Evolutionary conservation across 164 flowering plant species (phyloP).

Genomic region (Aristolochia contorta): DNA sequence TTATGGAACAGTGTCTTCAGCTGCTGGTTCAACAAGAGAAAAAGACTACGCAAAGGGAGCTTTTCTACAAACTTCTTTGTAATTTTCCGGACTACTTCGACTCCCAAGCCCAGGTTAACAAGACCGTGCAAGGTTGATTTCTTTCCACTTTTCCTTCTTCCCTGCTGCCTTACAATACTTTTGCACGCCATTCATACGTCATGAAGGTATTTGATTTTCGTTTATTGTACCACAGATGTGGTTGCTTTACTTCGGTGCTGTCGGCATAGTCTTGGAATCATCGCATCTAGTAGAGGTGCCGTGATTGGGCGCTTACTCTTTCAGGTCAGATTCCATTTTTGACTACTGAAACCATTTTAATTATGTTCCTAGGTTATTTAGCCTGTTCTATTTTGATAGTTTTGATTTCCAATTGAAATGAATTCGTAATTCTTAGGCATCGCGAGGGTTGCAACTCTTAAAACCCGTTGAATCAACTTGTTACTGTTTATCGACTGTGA

Average conservation of each 20-base stretch:
- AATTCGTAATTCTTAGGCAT: neutral
- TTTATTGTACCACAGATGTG: conserved; percentile 45
- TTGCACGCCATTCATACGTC: neutral
- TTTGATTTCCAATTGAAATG: neutral
- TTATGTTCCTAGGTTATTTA: neutral
- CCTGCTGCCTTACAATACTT: neutral
- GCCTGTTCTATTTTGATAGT: neutral
- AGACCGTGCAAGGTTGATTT: conserved; percentile 69
- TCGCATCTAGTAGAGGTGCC: conserved; percentile 91
- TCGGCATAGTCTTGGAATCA: conserved; percentile 87
- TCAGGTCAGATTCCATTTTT: conserved; percentile 25
- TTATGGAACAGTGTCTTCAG: conserved; percentile 75
- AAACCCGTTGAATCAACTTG: too few relatives aligned
- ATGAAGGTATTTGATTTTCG: neutral
- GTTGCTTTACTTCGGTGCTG: conserved; percentile 88
- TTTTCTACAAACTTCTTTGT: conserved; percentile 81
- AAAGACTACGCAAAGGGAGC: conserved; percentile 83
- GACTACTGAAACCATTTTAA: neutral
- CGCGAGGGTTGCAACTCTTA: too few relatives aligned
- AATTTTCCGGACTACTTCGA: conserved; percentile 66
- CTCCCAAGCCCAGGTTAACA: conserved; percentile 66
- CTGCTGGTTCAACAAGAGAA: conserved; percentile 63
- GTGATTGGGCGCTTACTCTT: conserved; percentile 72
- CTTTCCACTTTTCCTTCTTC: conserved; percentile 1
- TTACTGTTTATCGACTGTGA: too few relatives aligned